Evolutionary conservation across 225 moss, liverwort and hornwort genomes (phyloP).

Genomic region (Bryum argenteum): DNA sequence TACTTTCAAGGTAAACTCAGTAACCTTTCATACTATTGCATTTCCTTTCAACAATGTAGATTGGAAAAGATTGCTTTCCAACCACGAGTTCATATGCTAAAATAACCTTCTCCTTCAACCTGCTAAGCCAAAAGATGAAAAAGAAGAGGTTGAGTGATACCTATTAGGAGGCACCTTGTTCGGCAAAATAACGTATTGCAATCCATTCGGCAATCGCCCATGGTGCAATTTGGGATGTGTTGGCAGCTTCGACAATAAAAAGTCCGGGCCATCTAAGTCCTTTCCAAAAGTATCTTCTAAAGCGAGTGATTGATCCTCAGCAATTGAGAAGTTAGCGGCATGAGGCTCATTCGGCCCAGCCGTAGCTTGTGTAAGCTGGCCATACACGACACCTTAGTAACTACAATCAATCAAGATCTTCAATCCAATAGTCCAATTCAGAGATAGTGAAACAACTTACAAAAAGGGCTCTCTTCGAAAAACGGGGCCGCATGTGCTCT

Average conservation of each 20-base stretch:
- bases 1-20: constrained; percentile 13
- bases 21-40: constrained; percentile 1
- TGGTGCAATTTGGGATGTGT: constrained; percentile 96
- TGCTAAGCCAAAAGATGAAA: background rate
- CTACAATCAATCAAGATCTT: too few relatives aligned
- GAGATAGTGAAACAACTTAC: constrained; percentile 40
- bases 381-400: constrained; percentile 35
- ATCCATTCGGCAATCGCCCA: constrained; percentile 78
- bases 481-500: constrained; percentile 25
- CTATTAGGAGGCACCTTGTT: constrained; percentile 98
- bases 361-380: constrained; percentile 68
- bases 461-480: constrained; percentile 54
- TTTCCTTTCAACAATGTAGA: background rate
- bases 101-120: background rate
- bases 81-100: background rate
- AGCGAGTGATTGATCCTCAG: constrained; percentile 55
- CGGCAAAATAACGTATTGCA: constrained; percentile 91
- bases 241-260: constrained; percentile 77
- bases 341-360: constrained; percentile 95
- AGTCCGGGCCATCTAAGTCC: constrained; percentile 63
- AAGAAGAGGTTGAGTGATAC: constrained; percentile 39
- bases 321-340: constrained; percentile 84
- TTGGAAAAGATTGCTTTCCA: background rate
- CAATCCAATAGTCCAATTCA: background rate
- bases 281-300: constrained; percentile 57